Conservation (phyloP, 768 basidiomycete genomes). For the Russula ochroleuca region DNA sequence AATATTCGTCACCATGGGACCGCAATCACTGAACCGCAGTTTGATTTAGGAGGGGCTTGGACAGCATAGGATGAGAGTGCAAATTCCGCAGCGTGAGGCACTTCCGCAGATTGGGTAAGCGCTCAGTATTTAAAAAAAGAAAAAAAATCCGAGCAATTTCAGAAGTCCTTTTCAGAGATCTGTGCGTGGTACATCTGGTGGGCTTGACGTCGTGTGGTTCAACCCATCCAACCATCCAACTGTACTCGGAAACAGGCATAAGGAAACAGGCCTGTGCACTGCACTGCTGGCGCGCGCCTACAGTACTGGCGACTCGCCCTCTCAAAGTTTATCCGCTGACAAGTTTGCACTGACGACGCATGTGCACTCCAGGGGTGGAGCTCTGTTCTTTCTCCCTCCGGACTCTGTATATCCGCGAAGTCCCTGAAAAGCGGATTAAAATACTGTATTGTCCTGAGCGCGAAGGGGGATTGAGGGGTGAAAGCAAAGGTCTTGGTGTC, state of each 20-base stretch:
- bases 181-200: background rate
- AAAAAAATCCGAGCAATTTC: background rate
- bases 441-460: too few species aligned
- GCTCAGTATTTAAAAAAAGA: background rate
- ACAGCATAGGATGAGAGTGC: too few species aligned
- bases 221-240: background rate
- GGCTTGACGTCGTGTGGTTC: background rate
- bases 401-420: too few species aligned
- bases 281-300: background rate
- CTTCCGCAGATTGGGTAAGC: background rate
- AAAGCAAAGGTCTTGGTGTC: too few species aligned
- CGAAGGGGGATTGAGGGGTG: too few species aligned
- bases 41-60: background rate
- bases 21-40: too few species aligned
- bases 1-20: too few species aligned
- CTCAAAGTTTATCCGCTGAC: too few species aligned
- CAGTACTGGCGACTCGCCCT: background rate
- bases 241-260: background rate
- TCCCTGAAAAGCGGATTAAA: too few species aligned
- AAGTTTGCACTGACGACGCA: background rate
- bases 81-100: too few species aligned
- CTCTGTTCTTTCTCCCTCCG: too few species aligned
- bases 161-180: too few species aligned
- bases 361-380: background rate
- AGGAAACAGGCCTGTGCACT: background rate